Conservation (phyloP, 2,329 filamentous ascomycete genomes). For the Cordyceps javanica region DNA sequence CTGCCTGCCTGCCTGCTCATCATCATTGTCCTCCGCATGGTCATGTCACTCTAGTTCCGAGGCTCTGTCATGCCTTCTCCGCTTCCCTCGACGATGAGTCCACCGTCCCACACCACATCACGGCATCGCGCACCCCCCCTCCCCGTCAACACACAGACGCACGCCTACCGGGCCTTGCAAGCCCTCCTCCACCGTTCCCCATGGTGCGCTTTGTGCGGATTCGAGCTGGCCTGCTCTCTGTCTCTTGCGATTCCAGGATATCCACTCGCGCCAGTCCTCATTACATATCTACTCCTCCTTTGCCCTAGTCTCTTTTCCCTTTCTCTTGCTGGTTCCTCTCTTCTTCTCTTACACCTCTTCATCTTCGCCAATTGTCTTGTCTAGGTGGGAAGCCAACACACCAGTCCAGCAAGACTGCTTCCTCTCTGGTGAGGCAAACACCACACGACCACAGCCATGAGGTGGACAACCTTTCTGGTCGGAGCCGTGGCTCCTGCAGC, state of each 20-base stretch:
- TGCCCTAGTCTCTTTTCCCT: constrained; percentile 6
- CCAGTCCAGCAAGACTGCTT: constrained; percentile 11
- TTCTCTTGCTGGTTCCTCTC: constrained; percentile 1
- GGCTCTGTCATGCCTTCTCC: constrained; percentile 4
- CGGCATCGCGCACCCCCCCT: constrained; percentile 4
- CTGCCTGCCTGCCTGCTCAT: not conserved
- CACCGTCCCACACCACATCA: not conserved
- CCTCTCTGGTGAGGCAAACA: constrained; percentile 12
- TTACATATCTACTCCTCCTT: constrained; percentile 11
- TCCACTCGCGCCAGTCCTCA: constrained; percentile 7
- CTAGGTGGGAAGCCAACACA: constrained; percentile 11
- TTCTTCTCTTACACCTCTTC: constrained; percentile 6
- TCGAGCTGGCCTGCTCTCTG: not conserved
- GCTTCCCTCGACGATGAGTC: not conserved
- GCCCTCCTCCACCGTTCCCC: constrained; percentile 9
- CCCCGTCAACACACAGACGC: constrained; percentile 4
- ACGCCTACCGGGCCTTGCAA: constrained; percentile 7
- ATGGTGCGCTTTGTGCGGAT: not conserved
- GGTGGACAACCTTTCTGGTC: constrained; percentile 30
- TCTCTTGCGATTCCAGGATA: constrained; percentile 8
- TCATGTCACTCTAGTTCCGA: not conserved
- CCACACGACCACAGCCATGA: constrained; percentile 24
- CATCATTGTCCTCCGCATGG: not conserved
- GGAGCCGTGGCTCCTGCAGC: constrained; percentile 28
- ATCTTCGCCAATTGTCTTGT: constrained; percentile 9